Conservation (phyloP, 306 rosid genomes). For the Neltuma alba region DNA sequence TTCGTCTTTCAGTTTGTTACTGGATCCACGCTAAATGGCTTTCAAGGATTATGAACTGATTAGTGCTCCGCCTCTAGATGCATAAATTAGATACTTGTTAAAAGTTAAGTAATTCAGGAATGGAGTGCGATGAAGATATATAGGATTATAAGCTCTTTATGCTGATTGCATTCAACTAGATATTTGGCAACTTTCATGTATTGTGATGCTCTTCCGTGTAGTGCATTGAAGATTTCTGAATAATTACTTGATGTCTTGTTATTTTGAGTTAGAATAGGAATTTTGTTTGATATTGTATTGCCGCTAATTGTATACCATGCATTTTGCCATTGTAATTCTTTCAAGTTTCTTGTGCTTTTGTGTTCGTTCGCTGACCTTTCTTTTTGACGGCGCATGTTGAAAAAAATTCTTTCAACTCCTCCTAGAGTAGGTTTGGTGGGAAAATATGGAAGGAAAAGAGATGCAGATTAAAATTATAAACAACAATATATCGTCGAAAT, state of each 20-base stretch:
- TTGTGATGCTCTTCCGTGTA: conserved; percentile 1
- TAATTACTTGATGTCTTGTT: background rate
- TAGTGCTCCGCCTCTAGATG: background rate
- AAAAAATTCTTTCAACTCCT: background rate
- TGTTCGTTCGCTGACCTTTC: background rate
- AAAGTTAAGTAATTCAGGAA: background rate
- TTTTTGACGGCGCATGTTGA: background rate
- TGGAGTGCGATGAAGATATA: background rate
- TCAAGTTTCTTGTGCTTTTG: conserved; percentile 3
- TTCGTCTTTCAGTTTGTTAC: background rate
- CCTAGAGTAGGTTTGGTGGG: conserved; percentile 15
- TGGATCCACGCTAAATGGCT: background rate
- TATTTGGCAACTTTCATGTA: background rate
- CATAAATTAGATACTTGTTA: conserved; percentile 12
- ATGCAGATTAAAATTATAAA: background rate
- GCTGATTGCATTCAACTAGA: conserved; percentile 26
- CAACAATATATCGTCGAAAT: background rate
- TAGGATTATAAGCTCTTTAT: conserved; percentile 6
- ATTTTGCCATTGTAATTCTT: conserved; percentile 1
- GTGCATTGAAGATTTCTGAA: background rate
- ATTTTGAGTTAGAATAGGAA: conserved; percentile 3
- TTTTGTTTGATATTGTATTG: conserved; percentile 8
- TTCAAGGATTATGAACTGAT: conserved; percentile 23
- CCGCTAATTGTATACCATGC: background rate
- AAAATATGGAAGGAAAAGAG: background rate